Conservation (phyloP, 2,329 filamentous ascomycete genomes). For the Coniochaeta hoffmannii region DNA sequence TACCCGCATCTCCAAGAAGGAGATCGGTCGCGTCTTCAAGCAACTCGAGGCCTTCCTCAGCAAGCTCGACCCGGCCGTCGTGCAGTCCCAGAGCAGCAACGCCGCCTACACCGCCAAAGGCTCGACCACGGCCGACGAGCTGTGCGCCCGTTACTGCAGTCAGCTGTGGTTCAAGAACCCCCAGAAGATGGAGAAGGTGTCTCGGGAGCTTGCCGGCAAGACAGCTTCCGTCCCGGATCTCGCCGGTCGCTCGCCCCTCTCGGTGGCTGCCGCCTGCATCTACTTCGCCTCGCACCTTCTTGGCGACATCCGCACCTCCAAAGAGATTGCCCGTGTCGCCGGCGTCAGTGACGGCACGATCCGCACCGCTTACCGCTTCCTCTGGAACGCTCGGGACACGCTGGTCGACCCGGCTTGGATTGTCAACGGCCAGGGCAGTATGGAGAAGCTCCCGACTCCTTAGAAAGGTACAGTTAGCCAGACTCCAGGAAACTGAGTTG, state of each 20-base stretch:
- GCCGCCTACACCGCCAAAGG: conserved; percentile 65
- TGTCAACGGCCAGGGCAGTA: conserved; percentile 58
- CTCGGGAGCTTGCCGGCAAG: conserved; percentile 68
- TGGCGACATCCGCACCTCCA: conserved; percentile 69
- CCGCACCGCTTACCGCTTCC: conserved; percentile 85
- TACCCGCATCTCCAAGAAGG: conserved; percentile 93
- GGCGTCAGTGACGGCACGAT: conserved; percentile 96
- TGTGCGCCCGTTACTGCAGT: conserved; percentile 86
- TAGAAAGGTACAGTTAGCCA: conserved; percentile 23
- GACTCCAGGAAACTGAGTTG: neutral
- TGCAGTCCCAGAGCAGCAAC: conserved; percentile 37
- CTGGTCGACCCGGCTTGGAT: conserved; percentile 72
- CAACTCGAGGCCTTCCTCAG: conserved; percentile 80
- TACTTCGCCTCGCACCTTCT: conserved; percentile 91
- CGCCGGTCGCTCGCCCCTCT: conserved; percentile 87
- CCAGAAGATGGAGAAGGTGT: conserved; percentile 71
- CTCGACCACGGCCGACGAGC: conserved; percentile 72
- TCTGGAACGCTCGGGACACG: conserved; percentile 67
- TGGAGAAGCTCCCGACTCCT: conserved; percentile 58
- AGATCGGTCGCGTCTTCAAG: conserved; percentile 95
- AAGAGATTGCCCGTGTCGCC: conserved; percentile 76
- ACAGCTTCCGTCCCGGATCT: conserved; percentile 73
- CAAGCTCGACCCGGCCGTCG: conserved; percentile 58
- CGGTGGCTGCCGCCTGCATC: conserved; percentile 90
- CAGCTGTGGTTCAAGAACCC: conserved; percentile 66